Evolutionary conservation across 805 yeast genomes (phyloP).

Genomic region (Candida argentea): DNA sequence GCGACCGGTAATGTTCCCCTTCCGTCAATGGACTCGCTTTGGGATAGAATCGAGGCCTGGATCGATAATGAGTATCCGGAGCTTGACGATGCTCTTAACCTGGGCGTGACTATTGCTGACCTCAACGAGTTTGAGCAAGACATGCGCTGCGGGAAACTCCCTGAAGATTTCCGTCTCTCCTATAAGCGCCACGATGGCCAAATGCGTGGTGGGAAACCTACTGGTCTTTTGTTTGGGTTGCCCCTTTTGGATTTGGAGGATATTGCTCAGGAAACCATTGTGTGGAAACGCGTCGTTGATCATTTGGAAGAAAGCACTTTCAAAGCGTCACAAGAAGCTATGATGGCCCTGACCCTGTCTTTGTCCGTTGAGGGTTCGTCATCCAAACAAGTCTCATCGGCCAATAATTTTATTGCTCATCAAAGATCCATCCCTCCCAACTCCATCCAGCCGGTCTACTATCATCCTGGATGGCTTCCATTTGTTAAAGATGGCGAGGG

Average conservation of each 20-base stretch:
- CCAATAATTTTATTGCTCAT: conserved; percentile 19
- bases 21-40: conserved; percentile 31
- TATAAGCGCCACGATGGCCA: conserved; percentile 38
- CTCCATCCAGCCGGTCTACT: conserved; percentile 25
- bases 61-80: conserved; percentile 38
- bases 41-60: conserved; percentile 34
- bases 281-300: conserved; percentile 33
- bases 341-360: background rate
- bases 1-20: conserved; percentile 40
- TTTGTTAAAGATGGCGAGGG: conserved; percentile 82
- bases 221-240: conserved; percentile 35
- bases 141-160: conserved; percentile 32
- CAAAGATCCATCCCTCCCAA: conserved; percentile 30
- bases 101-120: conserved; percentile 35
- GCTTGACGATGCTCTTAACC: conserved; percentile 31
- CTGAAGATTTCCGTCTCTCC: conserved; percentile 34
- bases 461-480: conserved; percentile 66
- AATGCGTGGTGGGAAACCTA: conserved; percentile 34
- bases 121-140: conserved; percentile 37
- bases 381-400: conserved; percentile 8
- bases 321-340: background rate
- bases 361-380: conserved; percentile 15
- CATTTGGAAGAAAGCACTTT: conserved; percentile 26
- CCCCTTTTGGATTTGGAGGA: conserved; percentile 32
- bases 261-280: conserved; percentile 29